Conservation (phyloP, 805 yeast species). For the Saccharomycopsis fodiens region DNA sequence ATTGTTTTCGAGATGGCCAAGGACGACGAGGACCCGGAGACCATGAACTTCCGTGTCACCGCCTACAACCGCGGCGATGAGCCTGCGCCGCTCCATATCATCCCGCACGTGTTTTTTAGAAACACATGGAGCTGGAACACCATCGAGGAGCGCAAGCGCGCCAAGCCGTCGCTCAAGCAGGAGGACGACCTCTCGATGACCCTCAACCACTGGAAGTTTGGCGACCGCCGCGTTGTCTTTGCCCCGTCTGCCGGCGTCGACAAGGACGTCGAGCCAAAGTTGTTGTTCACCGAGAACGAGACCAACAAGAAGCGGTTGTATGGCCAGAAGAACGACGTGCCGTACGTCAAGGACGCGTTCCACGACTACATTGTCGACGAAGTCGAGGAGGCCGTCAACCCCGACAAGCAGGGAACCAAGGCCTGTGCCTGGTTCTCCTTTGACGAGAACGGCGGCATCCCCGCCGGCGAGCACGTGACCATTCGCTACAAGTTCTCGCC, state of each 20-base stretch:
- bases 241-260: constrained; percentile 77
- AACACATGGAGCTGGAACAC: constrained; percentile 94
- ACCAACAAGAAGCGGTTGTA: constrained; percentile 68
- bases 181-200: constrained; percentile 41
- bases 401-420: constrained; percentile 68
- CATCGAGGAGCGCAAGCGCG: constrained; percentile 36
- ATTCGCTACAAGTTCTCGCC: constrained; percentile 58
- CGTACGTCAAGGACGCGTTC: constrained; percentile 81
- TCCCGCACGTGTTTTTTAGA: constrained; percentile 79
- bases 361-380: constrained; percentile 72
- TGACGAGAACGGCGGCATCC: constrained; percentile 69
- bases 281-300: constrained; percentile 85
- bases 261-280: constrained; percentile 65
- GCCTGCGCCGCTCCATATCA: constrained; percentile 80
- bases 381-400: constrained; percentile 56
- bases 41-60: constrained; percentile 72
- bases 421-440: constrained; percentile 79
- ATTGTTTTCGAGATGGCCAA: constrained; percentile 88
- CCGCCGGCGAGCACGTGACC: constrained; percentile 82
- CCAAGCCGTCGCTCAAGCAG: constrained; percentile 42
- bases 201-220: constrained; percentile 62
- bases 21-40: constrained; percentile 72
- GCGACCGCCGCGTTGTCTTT: constrained; percentile 56
- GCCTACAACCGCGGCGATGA: constrained; percentile 79
- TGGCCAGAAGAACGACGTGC: constrained; percentile 48